Percentiles rank a stretch among this genome's conserved stretches.
phyloP scores from a whole-genome alignment of 352 stramenopile species.

The Pilasporangium apinafurcum region DNA sequence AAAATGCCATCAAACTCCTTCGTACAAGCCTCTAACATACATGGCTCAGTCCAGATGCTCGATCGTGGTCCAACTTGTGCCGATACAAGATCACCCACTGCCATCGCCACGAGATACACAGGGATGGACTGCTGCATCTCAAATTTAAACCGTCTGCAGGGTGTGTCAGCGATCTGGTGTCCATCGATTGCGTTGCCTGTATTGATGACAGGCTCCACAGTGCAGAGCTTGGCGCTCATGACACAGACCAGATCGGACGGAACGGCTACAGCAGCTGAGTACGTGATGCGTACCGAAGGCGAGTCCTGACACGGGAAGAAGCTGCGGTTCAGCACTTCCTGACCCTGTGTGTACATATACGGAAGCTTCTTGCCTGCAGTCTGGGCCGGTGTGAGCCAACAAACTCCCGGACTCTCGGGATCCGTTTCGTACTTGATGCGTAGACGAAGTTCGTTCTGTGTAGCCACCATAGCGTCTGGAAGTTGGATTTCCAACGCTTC shows the following conservation, averaged over 20 bases:
- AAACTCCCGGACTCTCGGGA: slow-evolving; percentile 61
- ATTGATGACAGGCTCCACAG: slow-evolving; percentile 11
- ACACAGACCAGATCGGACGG: slow-evolving; percentile 88
- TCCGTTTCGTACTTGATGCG: slow-evolving; percentile 61
- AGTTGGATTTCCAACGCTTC: slow-evolving; percentile 47
- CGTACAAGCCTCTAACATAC: slow-evolving; percentile 67
- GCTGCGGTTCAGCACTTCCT: slow-evolving; percentile 83
- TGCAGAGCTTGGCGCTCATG: slow-evolving; percentile 67
- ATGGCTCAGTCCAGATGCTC: slow-evolving; percentile 77
- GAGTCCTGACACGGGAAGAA: slow-evolving; percentile 91
- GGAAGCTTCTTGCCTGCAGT: slow-evolving; percentile 69
- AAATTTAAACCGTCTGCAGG: slow-evolving; percentile 44
- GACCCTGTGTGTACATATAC: slow-evolving; percentile 84
- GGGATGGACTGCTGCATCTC: slow-evolving; percentile 82
- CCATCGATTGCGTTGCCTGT: background rate
- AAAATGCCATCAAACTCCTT: slow-evolving; percentile 73
- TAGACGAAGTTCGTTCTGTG: slow-evolving; percentile 23
- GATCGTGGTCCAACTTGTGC: slow-evolving; percentile 60
- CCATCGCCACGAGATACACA: slow-evolving; percentile 82
- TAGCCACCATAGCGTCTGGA: slow-evolving; percentile 3
- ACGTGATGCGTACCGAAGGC: slow-evolving; percentile 94
- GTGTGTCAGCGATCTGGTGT: too few relatives aligned
- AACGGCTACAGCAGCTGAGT: slow-evolving; percentile 89
- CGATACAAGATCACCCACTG: slow-evolving; percentile 67
- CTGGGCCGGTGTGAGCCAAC: slow-evolving; percentile 80